Evolutionary conservation across 2,329 filamentous ascomycete genomes (phyloP).

Genomic region (Fusarium dimerum): DNA sequence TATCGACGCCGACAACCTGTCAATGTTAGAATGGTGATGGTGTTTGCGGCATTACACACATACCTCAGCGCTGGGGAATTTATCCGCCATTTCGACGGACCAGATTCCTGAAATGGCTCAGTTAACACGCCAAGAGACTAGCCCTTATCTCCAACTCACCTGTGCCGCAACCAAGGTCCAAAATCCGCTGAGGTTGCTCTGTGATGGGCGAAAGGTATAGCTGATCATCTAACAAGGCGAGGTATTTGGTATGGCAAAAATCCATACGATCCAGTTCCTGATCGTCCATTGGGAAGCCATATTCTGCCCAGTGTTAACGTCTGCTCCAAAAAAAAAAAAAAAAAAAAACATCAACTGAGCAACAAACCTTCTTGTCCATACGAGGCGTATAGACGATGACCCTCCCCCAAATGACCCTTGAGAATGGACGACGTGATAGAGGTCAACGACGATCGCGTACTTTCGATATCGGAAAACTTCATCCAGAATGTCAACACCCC

Average conservation of each 20-base stretch:
- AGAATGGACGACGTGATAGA: slow-evolving; percentile 32
- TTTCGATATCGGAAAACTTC: slow-evolving; percentile 11
- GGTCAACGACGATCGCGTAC: slow-evolving; percentile 26
- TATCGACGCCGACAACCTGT: slow-evolving; percentile 29
- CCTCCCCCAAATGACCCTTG: slow-evolving; percentile 29
- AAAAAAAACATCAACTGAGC: neutral
- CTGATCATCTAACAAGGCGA: slow-evolving; percentile 26
- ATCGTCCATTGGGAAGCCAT: slow-evolving; percentile 43
- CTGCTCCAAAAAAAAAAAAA: too few relatives aligned
- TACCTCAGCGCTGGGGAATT: slow-evolving; percentile 23
- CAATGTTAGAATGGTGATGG: neutral
- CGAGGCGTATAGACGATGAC: slow-evolving; percentile 33
- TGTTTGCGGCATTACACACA: neutral
- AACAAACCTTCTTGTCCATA: slow-evolving; percentile 35
- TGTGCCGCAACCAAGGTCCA: slow-evolving; percentile 30
- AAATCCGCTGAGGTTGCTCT: slow-evolving; percentile 28
- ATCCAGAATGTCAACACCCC: neutral
- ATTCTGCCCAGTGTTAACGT: slow-evolving; percentile 29
- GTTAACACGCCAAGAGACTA: neutral
- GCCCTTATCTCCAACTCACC: slow-evolving; percentile 6
- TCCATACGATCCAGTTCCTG: slow-evolving; percentile 41
- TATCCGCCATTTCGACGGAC: slow-evolving; percentile 43
- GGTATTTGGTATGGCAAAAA: slow-evolving; percentile 38
- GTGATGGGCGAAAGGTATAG: slow-evolving; percentile 24
- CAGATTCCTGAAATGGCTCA: slow-evolving; percentile 29